Percentiles rank a stretch among this genome's conserved stretches.
These are phyloP conservation scores for Thermothielavioides terrestris DNA, from an alignment of 495 filamentous ascomycete genomes.

Conservation along the genomic window DNA sequence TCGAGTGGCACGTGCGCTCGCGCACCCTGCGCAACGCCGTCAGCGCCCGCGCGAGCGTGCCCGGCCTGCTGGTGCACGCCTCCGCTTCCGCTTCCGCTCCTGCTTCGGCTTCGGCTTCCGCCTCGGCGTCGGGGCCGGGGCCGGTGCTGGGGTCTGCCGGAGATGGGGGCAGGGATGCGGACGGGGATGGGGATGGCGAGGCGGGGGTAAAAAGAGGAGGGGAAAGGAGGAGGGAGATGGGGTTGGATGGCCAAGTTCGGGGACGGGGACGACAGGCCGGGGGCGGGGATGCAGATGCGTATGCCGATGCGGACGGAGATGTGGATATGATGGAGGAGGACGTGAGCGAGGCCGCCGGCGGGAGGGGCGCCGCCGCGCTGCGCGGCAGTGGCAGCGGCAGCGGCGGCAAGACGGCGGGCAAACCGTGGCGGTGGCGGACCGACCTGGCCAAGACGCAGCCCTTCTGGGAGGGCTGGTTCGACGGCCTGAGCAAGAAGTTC, in stretches of 20 bases:
- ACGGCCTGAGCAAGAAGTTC: constrained; percentile 81
- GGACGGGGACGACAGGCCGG: neutral
- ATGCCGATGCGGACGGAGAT: neutral
- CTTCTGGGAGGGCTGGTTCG: constrained; percentile 94
- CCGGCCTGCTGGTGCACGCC: constrained; percentile 60
- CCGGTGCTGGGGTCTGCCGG: no score
- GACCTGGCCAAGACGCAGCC: constrained; percentile 75
- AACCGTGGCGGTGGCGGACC: constrained; percentile 74
- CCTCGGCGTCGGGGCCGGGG: no score
- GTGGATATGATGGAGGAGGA: neutral
- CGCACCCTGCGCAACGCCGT: constrained; percentile 75
- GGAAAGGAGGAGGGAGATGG: constrained; percentile 13
- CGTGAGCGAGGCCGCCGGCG: neutral
- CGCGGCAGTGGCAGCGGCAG: neutral
- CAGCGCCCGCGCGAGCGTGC: constrained; percentile 81
- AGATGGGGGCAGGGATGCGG: no score
- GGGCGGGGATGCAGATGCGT: neutral
- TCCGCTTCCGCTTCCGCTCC: no score
- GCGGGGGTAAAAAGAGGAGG: no score
- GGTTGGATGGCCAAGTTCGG: neutral
- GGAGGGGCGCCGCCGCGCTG: neutral
- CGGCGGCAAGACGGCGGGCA: neutral
- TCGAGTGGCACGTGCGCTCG: constrained; percentile 92
- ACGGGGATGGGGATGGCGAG: no score
- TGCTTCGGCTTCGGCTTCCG: no score